Conservation (phyloP, 2,329 filamentous ascomycete species). For the Zelopaecilomyces penicillatus region DNA sequence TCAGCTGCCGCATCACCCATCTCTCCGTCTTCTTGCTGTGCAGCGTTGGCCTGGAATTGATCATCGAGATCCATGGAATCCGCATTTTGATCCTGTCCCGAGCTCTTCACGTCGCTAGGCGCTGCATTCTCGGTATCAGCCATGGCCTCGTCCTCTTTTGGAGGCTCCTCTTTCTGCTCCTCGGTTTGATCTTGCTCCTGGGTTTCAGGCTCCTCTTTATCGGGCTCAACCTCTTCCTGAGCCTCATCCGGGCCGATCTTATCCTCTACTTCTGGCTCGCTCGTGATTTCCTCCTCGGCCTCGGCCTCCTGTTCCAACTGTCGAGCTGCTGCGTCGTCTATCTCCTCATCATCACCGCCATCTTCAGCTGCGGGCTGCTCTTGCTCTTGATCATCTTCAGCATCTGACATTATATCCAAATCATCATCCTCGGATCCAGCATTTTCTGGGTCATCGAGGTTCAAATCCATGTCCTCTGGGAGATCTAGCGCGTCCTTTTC, state of each 20-base stretch:
- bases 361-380: constrained; percentile 30
- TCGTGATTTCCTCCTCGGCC: constrained; percentile 49
- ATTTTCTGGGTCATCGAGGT: constrained; percentile 61
- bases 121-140: constrained; percentile 54
- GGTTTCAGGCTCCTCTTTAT: constrained; percentile 41
- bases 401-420: constrained; percentile 49
- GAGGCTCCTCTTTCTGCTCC: constrained; percentile 35
- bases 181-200: constrained; percentile 44
- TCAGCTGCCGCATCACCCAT: constrained; percentile 57
- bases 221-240: constrained; percentile 33
- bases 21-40: constrained; percentile 58
- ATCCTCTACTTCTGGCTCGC: constrained; percentile 44
- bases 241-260: constrained; percentile 32
- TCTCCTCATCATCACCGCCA: constrained; percentile 27
- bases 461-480: constrained; percentile 81
- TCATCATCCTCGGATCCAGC: constrained; percentile 48
- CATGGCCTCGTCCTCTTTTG: constrained; percentile 38
- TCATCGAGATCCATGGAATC: constrained; percentile 55
- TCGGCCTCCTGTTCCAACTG: constrained; percentile 28
- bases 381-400: constrained; percentile 36
- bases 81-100: constrained; percentile 57
- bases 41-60: constrained; percentile 48
- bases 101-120: constrained; percentile 54
- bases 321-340: constrained; percentile 27
- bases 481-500: constrained; percentile 76